phyloP scores from a whole-genome alignment of 2,329 filamentous ascomycete species.

The Penicillium brasilianum region DNA sequence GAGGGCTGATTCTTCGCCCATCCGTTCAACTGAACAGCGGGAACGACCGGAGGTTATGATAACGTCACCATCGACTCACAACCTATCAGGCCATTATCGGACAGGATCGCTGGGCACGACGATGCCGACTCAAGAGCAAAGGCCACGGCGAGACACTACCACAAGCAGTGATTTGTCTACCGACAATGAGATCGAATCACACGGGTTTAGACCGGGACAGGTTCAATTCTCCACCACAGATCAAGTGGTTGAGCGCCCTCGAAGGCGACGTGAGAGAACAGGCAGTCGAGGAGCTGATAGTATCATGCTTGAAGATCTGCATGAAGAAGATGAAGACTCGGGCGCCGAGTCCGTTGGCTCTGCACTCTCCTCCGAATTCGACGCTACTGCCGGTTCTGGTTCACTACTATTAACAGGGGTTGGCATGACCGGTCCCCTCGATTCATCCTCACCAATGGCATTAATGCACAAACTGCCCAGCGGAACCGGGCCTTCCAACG shows the following conservation, averaged over 20 bases:
- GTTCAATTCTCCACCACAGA: conserved; percentile 52
- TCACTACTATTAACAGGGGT: conserved; percentile 60
- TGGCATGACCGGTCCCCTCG: conserved; percentile 49
- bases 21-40: conserved; percentile 59
- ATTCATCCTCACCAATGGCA: conserved; percentile 57
- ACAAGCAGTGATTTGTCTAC: conserved; percentile 71
- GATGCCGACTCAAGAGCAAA: conserved; percentile 56
- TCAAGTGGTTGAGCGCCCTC: conserved; percentile 43
- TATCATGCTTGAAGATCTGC: conserved; percentile 38
- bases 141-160: conserved; percentile 64
- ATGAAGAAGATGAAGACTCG: conserved; percentile 54
- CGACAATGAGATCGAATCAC: conserved; percentile 64
- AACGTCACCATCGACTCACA: conserved; percentile 60
- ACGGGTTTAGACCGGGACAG: conserved; percentile 59
- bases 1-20: conserved; percentile 86
- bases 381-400: conserved; percentile 59
- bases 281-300: conserved; percentile 37
- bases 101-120: conserved; percentile 63
- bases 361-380: conserved; percentile 60
- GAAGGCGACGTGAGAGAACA: conserved; percentile 33
- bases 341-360: conserved; percentile 55
- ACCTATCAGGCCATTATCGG: conserved; percentile 53
- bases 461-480: conserved; percentile 49
- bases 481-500: conserved; percentile 38
- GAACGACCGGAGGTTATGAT: conserved; percentile 57